phyloP scores from a whole-genome alignment of 2,329 filamentous ascomycete species.

The Epichloe gansuensis region DNA sequence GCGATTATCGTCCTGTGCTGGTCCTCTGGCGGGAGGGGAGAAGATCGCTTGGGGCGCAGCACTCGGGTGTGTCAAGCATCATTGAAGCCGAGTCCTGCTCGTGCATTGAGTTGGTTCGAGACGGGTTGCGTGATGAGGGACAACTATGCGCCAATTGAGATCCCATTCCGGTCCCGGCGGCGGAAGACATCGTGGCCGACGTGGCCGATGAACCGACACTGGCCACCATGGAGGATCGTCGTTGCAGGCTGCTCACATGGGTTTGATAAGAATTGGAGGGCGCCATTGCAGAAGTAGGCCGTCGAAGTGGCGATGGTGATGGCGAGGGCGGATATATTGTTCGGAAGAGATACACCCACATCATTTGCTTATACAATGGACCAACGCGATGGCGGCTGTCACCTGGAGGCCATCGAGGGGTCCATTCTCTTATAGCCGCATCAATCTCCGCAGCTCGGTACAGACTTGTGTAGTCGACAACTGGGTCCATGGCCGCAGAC shows the following conservation, averaged over 20 bases:
- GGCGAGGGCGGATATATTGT: conserved; percentile 47
- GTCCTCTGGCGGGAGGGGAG: conserved; percentile 36
- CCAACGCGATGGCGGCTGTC: conserved; percentile 45
- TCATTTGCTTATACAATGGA: conserved; percentile 51
- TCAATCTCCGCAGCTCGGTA: conserved; percentile 68
- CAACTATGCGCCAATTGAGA: conserved; percentile 16
- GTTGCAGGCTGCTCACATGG: conserved; percentile 11
- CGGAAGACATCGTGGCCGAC: background rate
- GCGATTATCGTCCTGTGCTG: conserved; percentile 35
- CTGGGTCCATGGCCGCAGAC: conserved; percentile 46
- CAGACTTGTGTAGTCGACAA: conserved; percentile 61
- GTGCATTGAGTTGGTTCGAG: conserved; percentile 29
- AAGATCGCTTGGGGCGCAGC: conserved; percentile 15
- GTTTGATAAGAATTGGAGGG: conserved; percentile 11
- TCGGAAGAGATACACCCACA: conserved; percentile 52
- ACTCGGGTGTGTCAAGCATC: conserved; percentile 11
- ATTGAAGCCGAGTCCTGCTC: conserved; percentile 18
- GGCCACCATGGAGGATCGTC: conserved; percentile 25
- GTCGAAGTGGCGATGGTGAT: conserved; percentile 16
- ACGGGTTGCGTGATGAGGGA: conserved; percentile 23
- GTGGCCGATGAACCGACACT: conserved; percentile 10
- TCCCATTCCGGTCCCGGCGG: background rate
- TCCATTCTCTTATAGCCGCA: conserved; percentile 61
- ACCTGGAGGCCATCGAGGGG: conserved; percentile 46
- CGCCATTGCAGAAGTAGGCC: conserved; percentile 19